Conservation (phyloP, 345 rosid species). For the Hibiscus trionum region DNA sequence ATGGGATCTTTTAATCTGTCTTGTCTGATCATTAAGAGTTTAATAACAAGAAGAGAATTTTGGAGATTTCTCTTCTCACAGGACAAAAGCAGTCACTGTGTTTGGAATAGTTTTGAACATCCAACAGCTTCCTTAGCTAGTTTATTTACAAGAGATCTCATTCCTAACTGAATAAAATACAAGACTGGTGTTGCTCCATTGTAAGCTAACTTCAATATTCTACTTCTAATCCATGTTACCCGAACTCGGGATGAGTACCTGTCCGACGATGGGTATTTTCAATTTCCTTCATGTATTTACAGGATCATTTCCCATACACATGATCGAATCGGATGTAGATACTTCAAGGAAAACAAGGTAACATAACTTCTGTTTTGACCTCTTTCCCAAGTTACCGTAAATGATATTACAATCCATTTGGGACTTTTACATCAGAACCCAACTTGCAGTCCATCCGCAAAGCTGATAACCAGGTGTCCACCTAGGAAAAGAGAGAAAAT, state of each 20-base stretch:
- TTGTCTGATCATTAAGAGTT: too few species aligned
- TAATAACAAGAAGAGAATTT: too few species aligned
- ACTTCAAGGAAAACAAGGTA: not conserved
- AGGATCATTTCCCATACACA: not conserved
- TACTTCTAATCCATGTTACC: not conserved
- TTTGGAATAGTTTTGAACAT: not conserved
- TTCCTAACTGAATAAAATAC: too few species aligned
- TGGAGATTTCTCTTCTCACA: not conserved
- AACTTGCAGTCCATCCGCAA: slow-evolving; percentile 43
- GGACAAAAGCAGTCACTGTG: not conserved
- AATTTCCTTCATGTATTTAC: not conserved
- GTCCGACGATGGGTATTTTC: not conserved
- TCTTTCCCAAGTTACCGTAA: slow-evolving; percentile 23
- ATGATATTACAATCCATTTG: slow-evolving; percentile 27
- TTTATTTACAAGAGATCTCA: too few species aligned
- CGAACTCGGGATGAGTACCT: not conserved
- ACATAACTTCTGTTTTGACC: not conserved
- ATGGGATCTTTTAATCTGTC: too few species aligned
- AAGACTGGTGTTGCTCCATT: not conserved
- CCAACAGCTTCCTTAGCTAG: not conserved
- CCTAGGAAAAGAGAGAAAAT: slow-evolving; percentile 31
- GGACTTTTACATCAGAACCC: slow-evolving; percentile 27
- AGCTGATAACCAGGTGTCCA: slow-evolving; percentile 61
- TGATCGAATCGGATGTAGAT: not conserved
- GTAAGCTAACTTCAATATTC: not conserved